Conservation (phyloP, 2,329 filamentous ascomycete genomes). For the Alternaria alternata region DNA sequence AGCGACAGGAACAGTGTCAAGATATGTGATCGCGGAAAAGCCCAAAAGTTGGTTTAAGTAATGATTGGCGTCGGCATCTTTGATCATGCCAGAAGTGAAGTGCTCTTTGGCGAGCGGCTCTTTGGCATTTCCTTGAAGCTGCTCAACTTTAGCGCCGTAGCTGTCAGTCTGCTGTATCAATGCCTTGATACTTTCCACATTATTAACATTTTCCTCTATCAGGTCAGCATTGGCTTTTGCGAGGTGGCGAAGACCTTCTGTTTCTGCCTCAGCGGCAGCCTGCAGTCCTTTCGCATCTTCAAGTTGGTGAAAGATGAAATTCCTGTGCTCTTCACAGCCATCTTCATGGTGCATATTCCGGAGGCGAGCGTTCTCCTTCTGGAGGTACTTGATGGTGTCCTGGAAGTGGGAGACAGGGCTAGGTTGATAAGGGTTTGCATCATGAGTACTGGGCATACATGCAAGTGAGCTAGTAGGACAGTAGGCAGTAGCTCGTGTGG, state of each 20-base stretch:
- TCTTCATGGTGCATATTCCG: background rate
- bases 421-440: background rate
- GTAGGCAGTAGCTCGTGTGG: background rate
- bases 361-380: background rate
- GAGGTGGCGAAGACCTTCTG: conserved; percentile 1
- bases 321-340: background rate
- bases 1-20: background rate
- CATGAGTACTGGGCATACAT: background rate
- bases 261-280: conserved; percentile 5
- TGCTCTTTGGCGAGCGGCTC: background rate
- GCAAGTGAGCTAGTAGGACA: background rate
- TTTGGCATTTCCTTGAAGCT: background rate
- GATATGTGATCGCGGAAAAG: background rate
- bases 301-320: background rate
- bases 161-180: background rate
- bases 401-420: background rate
- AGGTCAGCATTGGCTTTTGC: background rate
- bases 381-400: background rate
- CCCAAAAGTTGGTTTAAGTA: background rate
- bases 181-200: background rate
- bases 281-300: conserved; percentile 1
- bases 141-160: background rate
- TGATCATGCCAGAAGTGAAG: background rate
- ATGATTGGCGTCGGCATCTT: background rate
- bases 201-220: background rate